A percentile compares a stretch with the other conserved stretches of the same genome.
phyloP scores from a whole-genome alignment of 257 asterid species.

The Capsicum pubescens region DNA sequence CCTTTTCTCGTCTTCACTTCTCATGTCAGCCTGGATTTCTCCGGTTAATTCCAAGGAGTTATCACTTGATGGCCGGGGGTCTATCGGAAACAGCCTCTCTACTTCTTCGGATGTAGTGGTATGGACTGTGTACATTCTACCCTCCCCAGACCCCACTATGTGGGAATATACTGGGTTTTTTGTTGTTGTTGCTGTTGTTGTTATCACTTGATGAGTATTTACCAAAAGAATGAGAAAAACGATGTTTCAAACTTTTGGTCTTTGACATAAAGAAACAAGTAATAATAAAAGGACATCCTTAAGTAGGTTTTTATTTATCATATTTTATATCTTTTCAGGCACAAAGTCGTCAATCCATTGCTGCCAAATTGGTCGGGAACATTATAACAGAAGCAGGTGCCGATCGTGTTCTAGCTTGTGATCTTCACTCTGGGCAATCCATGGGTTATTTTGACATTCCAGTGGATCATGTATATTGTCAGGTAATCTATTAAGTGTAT shows the following conservation, averaged over 20 bases:
- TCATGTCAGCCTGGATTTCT: background rate
- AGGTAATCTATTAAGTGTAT: constrained; percentile 48
- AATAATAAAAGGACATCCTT: background rate
- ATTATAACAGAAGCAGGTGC: constrained; percentile 90
- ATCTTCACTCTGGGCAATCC: constrained; percentile 94
- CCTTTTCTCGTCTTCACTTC: background rate
- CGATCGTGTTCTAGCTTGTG: constrained; percentile 92
- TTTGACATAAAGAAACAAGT: background rate
- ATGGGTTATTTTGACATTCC: constrained; percentile 96
- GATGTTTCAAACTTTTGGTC: background rate
- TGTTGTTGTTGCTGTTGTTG: background rate
- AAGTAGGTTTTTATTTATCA: constrained; percentile 10
- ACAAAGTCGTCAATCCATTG: constrained; percentile 91
- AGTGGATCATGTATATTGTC: constrained; percentile 87
- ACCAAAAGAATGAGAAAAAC: background rate
- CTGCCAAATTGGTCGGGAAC: constrained; percentile 90
- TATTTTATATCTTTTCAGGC: constrained; percentile 52
- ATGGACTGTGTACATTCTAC: no score
- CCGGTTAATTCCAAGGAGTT: background rate
- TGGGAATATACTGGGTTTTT: no score
- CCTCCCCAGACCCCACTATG: no score
- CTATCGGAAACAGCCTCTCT: no score
- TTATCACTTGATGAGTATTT: constrained; percentile 4
- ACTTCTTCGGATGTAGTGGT: no score
- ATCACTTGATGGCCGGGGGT: background rate